Evolutionary conservation across 495 filamentous ascomycete species (phyloP).

Genomic region (Extremus antarcticus): DNA sequence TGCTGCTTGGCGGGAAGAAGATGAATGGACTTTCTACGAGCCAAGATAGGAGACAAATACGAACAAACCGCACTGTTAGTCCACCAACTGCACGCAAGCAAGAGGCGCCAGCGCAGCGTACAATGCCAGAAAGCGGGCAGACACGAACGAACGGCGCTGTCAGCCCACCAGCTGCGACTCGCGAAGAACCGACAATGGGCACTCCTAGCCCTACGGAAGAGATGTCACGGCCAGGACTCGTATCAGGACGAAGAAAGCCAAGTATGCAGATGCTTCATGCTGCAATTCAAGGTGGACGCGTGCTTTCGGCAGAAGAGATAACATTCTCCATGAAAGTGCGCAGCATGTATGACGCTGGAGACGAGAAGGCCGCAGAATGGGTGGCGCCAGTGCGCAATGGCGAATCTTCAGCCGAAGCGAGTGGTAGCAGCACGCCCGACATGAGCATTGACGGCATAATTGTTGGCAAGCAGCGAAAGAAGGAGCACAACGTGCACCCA

Average conservation of each 20-base stretch:
- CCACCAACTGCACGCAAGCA: neutral
- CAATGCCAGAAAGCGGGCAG: neutral
- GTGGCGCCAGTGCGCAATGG: slow-evolving; percentile 19
- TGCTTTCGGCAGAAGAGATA: slow-evolving; percentile 70
- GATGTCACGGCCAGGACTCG: slow-evolving; percentile 1
- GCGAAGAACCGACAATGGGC: neutral
- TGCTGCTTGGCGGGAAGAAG: slow-evolving; percentile 50
- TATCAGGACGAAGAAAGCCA: slow-evolving; percentile 13
- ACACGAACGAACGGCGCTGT: neutral
- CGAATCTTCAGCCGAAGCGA: neutral
- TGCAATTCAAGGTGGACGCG: slow-evolving; percentile 15
- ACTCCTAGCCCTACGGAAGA: neutral
- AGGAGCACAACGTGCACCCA: neutral
- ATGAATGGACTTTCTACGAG: slow-evolving; percentile 24
- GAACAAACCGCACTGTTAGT: neutral
- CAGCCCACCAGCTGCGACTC: neutral
- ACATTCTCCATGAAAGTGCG: slow-evolving; percentile 80
- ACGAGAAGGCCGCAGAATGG: slow-evolving; percentile 43
- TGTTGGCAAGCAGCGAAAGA: neutral
- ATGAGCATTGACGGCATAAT: neutral
- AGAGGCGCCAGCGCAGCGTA: neutral
- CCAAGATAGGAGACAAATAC: slow-evolving; percentile 3
- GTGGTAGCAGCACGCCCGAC: slow-evolving; percentile 3
- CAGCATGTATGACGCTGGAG: slow-evolving; percentile 77
- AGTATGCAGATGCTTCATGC: slow-evolving; percentile 16